Conservation (phyloP, 148 eudicot genomes). For the Salicornia ramosissima region DNA sequence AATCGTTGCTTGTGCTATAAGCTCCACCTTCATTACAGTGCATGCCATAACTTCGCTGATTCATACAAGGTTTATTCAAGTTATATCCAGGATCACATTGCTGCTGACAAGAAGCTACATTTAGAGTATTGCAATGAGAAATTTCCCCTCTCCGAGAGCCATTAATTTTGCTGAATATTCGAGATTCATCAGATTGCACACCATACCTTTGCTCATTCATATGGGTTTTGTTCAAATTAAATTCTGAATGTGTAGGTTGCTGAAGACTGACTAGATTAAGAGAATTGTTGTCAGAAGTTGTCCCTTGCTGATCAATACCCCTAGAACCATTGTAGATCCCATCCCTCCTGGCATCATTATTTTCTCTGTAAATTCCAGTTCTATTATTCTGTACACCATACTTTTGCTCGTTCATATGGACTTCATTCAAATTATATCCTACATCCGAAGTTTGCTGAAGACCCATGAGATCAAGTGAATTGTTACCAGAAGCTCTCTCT, state of each 20-base stretch:
- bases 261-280: constrained; percentile 34
- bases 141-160: constrained; percentile 22
- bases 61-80: constrained; percentile 34
- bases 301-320: constrained; percentile 32
- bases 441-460: constrained; percentile 33
- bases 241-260: constrained; percentile 32
- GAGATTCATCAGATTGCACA: constrained; percentile 25
- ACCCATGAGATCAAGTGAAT: constrained; percentile 37
- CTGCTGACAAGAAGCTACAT: constrained; percentile 25
- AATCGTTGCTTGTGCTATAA: constrained; percentile 36
- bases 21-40: constrained; percentile 37
- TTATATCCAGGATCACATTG: constrained; percentile 30
- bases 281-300: constrained; percentile 32
- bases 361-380: constrained; percentile 4
- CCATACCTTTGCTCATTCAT: constrained; percentile 29
- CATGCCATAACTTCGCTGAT: constrained; percentile 40
- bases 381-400: constrained; percentile 16
- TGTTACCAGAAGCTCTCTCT: constrained; percentile 30
- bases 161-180: constrained; percentile 22
- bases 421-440: constrained; percentile 29
- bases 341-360: constrained; percentile 4
- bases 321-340: constrained; percentile 28
- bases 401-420: constrained; percentile 29
- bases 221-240: constrained; percentile 27
- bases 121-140: constrained; percentile 29